Evolutionary conservation across 345 rosid genomes (phyloP).

Genomic region (Lenwebbia sp.): DNA sequence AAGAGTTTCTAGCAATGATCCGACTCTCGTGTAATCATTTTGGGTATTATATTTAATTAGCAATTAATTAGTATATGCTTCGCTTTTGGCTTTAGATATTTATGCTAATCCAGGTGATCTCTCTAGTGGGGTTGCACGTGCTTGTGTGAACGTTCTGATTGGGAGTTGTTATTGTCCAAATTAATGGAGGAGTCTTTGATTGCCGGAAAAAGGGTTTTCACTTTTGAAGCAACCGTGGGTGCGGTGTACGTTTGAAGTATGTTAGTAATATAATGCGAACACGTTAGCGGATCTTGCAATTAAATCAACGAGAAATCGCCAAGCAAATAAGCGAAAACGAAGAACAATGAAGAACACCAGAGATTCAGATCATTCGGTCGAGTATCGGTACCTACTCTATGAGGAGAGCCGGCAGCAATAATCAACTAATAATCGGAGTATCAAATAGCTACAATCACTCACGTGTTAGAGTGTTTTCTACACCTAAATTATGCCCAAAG

Average conservation of each 20-base stretch:
- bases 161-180: not conserved
- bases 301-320: no score
- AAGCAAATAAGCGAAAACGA: no score
- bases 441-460: no score
- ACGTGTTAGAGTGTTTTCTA: no score
- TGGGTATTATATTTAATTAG: not conserved
- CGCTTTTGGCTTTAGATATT: not conserved
- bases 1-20: not conserved
- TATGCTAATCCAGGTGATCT: not conserved
- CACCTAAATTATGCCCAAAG: no score
- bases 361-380: no score
- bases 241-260: not conserved
- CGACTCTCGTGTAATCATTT: not conserved
- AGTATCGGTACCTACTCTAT: no score
- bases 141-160: not conserved
- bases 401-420: no score
- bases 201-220: not conserved
- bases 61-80: not conserved
- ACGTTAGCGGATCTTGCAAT: no score
- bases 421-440: no score
- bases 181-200: not conserved
- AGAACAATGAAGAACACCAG: no score
- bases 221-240: not conserved
- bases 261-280: no score
- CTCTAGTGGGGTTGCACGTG: not conserved